These are phyloP conservation scores for Aplosporella prunicola DNA, from an alignment of 2,329 filamentous ascomycete species.

Conservation along the genomic window DNA sequence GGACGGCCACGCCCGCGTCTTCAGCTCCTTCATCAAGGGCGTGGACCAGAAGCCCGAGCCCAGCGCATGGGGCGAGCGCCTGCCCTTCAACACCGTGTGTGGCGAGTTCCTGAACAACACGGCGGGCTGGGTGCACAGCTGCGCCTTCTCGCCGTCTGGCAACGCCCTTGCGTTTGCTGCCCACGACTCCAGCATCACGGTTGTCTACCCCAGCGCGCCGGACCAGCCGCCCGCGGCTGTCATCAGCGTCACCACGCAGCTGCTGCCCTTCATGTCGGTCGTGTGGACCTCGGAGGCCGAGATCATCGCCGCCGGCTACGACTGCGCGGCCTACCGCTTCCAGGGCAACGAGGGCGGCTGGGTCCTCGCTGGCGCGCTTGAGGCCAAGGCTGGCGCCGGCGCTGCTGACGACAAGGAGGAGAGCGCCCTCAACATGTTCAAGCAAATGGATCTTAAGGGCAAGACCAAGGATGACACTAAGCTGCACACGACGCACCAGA, in stretches of 20 bases:
- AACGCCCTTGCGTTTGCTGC: constrained; percentile 88
- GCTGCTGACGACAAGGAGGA: constrained; percentile 64
- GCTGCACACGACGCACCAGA: constrained; percentile 92
- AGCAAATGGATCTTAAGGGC: constrained; percentile 96
- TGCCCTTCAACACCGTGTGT: constrained; percentile 97
- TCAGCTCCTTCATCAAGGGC: constrained; percentile 94
- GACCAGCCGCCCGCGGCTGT: constrained; percentile 89
- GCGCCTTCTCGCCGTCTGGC: constrained; percentile 85
- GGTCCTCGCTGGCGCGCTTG: constrained; percentile 73
- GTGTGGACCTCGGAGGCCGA: constrained; percentile 88
- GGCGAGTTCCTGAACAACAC: constrained; percentile 95
- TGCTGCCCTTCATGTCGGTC: constrained; percentile 84
- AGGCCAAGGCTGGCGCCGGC: constrained; percentile 56
- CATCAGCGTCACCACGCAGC: constrained; percentile 77
- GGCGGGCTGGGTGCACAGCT: constrained; percentile 91
- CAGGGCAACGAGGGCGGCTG: constrained; percentile 69
- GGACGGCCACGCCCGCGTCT: constrained; percentile 89
- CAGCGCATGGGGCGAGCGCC: constrained; percentile 83
- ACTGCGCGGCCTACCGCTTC: constrained; percentile 82
- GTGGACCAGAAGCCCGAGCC: constrained; percentile 79
- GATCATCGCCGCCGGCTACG: constrained; percentile 89
- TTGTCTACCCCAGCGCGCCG: constrained; percentile 86
- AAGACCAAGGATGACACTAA: constrained; percentile 96
- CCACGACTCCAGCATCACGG: constrained; percentile 92
- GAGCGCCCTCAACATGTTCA: constrained; percentile 94